Base-by-base conservation (phyloP, 1,139 yeast species). In the Zygoascus meyerae region DNA sequence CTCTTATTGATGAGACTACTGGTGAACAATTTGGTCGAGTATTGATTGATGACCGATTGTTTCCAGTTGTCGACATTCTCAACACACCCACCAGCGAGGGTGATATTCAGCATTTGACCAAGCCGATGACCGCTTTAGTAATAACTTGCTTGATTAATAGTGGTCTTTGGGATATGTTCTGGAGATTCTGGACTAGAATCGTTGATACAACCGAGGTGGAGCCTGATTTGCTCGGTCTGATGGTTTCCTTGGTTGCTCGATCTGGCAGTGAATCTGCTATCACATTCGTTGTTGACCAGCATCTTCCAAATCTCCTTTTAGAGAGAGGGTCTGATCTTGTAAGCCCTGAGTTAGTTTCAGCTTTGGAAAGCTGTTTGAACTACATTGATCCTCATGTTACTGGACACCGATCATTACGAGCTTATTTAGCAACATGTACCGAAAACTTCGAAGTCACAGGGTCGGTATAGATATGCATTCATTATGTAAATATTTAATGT, bases 61-160 rank as follows among this genome's bases (percentile, higher is more conserved):
- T 53, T 36, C 47, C 57, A 17, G 44, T 66, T 12, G 52, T 57
- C 41, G 50, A 55, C 12, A 47, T 63, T 12, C 51, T 62, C 28
- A 26, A 34, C 17, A 18, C 21, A 4, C 34, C 44, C 15, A 35
- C 31, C 12, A 35, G 14, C 8, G 54, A 53, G 21, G 50, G 55
- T 18, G 47, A 49, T 11, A 45, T 51, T 16, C 45, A 18, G 38
- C 47, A 41, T 33, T 38, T 42, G 45, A 44, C 37, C 30, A 55
- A 55, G 28, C 48, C 56, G 7, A 52, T 62, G 38, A 52, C 70
- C 17, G 52, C 65, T 2, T 52, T 71, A 42, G 57, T 67, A 12
- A 53, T 73, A 28, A 58, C 71, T 0, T 62, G 71, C 2, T 63
- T 65, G 43, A 69, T 68, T 16, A 71, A 71, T 49, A 62, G 65